Percentiles rank a stretch among this genome's conserved stretches.
Evolutionary conservation across 345 rosid species (phyloP).

Genomic region (Salix arbutifolia): DNA sequence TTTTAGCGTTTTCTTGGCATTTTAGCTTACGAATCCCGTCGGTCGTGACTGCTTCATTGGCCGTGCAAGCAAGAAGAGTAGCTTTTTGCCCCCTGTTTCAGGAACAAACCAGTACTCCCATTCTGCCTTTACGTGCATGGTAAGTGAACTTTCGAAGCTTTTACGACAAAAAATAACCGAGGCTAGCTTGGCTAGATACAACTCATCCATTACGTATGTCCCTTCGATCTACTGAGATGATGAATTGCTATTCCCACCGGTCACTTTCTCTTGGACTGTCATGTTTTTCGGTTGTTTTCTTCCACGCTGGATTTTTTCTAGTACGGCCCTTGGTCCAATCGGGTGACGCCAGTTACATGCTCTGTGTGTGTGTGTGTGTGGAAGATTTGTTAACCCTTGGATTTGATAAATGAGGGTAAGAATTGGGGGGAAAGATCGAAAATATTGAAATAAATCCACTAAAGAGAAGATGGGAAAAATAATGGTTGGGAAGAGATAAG

Average conservation of each 20-base stretch:
- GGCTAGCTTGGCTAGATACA: not conserved
- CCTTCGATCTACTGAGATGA: not conserved
- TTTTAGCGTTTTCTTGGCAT: conserved; percentile 8
- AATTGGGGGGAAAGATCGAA: not conserved
- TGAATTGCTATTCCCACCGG: not conserved
- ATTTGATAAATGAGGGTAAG: not conserved
- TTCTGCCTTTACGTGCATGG: conserved; percentile 49
- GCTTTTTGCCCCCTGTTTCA: conserved; percentile 34
- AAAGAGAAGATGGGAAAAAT: conserved; percentile 8
- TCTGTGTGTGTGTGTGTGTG: no score
- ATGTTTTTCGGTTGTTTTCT: not conserved
- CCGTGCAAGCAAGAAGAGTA: conserved; percentile 46
- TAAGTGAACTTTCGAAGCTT: conserved; percentile 34
- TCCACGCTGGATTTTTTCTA: not conserved
- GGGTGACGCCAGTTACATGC: not conserved
- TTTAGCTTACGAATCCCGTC: not conserved
- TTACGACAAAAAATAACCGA: not conserved
- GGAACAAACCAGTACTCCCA: conserved; percentile 22
- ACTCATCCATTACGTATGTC: not conserved
- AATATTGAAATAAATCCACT: not conserved
- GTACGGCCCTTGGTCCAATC: not conserved
- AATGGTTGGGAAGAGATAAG: conserved; percentile 23
- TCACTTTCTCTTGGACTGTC: not conserved
- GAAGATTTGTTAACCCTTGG: not conserved
- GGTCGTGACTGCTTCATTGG: conserved; percentile 9